These are phyloP conservation scores for Microstroma glucosiphilum DNA, from an alignment of 1,284 basidiomycete genomes.

Conservation along the genomic window DNA sequence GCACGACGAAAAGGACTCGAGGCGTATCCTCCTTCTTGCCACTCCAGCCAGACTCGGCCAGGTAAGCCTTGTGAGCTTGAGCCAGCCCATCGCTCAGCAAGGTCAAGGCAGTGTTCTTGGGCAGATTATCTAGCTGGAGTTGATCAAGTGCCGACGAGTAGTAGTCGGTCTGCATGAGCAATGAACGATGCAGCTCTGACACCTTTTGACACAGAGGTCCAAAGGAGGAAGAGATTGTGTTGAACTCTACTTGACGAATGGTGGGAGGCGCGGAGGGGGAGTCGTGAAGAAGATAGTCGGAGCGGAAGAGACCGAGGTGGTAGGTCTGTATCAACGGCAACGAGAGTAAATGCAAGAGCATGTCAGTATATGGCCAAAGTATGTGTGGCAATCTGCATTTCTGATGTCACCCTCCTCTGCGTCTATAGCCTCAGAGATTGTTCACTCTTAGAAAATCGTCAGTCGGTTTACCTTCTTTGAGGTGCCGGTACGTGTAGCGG, in stretches of 20 bases:
- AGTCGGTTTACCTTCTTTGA: no score
- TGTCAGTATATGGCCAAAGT: no score
- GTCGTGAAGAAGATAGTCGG: constrained; percentile 84
- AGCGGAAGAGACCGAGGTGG: constrained; percentile 87
- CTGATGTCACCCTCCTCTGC: no score
- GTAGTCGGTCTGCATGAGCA: constrained; percentile 10
- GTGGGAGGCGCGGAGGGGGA: constrained; percentile 44
- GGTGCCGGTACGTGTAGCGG: constrained; percentile 6
- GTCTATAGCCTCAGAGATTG: background rate
- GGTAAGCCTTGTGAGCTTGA: constrained; percentile 71
- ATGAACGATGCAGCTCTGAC: constrained; percentile 63
- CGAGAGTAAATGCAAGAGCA: background rate
- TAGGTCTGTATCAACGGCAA: background rate
- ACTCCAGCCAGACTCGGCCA: background rate
- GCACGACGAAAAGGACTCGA: constrained; percentile 74
- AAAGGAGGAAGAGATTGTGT: constrained; percentile 90
- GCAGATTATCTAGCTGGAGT: constrained; percentile 62
- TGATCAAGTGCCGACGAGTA: constrained; percentile 58
- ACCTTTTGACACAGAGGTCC: constrained; percentile 71
- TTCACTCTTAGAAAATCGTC: no score
- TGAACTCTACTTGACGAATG: constrained; percentile 96
- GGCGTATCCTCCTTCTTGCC: constrained; percentile 1
- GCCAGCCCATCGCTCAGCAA: constrained; percentile 72
- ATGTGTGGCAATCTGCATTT: no score
- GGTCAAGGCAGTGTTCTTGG: constrained; percentile 66